phyloP scores from a whole-genome alignment of 768 basidiomycete species.

The Calvatia gigantea region DNA sequence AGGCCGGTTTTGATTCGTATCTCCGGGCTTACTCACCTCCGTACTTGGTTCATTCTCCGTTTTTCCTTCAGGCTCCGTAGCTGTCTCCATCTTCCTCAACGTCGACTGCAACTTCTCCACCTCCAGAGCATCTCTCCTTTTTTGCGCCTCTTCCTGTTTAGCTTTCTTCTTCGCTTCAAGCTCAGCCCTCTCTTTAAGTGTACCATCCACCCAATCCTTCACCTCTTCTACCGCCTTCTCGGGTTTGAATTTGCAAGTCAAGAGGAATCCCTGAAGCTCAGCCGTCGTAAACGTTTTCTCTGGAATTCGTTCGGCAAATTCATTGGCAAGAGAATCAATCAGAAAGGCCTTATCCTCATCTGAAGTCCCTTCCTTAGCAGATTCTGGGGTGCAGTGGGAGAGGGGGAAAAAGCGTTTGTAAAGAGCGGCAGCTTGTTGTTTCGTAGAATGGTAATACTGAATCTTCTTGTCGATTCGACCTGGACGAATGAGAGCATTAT shows the following conservation, averaged over 20 bases:
- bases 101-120: constrained; percentile 23
- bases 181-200: constrained; percentile 29
- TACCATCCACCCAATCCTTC: constrained; percentile 38
- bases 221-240: constrained; percentile 27
- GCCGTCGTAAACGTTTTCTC: constrained; percentile 49
- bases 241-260: constrained; percentile 38
- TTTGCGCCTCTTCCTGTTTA: constrained; percentile 22
- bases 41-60: neutral
- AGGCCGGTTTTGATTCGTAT: neutral
- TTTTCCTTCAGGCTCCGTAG: neutral
- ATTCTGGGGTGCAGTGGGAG: constrained; percentile 17
- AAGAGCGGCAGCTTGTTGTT: constrained; percentile 40
- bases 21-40: neutral
- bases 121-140: constrained; percentile 22
- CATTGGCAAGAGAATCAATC: constrained; percentile 30
- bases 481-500: constrained; percentile 51
- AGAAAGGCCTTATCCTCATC: constrained; percentile 9
- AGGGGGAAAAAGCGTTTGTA: constrained; percentile 49
- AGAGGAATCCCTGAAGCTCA: constrained; percentile 56
- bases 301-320: constrained; percentile 41
- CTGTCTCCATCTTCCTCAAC: constrained; percentile 19
- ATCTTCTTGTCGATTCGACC: constrained; percentile 54
- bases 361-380: constrained; percentile 2
- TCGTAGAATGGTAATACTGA: constrained; percentile 44
- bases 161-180: constrained; percentile 31